Evolutionary conservation across 2,329 filamentous ascomycete genomes (phyloP).

Genomic region (Epichloe elymi): DNA sequence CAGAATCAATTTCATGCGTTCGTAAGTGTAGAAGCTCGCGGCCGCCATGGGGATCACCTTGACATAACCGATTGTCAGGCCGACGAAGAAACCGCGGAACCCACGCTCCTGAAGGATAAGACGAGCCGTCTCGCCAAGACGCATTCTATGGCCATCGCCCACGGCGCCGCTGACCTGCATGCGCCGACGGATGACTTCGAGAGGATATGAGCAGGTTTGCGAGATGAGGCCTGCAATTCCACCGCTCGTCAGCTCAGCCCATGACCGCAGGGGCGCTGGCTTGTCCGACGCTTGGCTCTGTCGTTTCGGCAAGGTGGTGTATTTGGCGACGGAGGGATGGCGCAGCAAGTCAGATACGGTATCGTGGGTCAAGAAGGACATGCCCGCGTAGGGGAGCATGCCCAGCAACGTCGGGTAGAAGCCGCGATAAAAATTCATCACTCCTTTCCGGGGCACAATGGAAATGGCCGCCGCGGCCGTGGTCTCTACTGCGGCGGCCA

Average conservation of each 20-base stretch:
- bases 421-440: constrained; percentile 89
- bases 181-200: constrained; percentile 80
- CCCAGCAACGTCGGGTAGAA: constrained; percentile 83
- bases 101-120: constrained; percentile 68
- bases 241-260: constrained; percentile 76
- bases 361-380: constrained; percentile 93
- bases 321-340: constrained; percentile 48
- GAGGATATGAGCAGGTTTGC: constrained; percentile 83
- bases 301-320: constrained; percentile 61
- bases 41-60: constrained; percentile 89
- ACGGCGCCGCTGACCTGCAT: constrained; percentile 97
- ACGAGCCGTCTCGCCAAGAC: constrained; percentile 64
- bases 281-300: constrained; percentile 42
- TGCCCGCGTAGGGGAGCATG: constrained; percentile 93
- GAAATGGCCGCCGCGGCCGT: constrained; percentile 25
- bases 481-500: constrained; percentile 15
- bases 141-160: constrained; percentile 69
- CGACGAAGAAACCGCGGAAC: constrained; percentile 75
- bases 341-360: constrained; percentile 76
- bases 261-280: constrained; percentile 61
- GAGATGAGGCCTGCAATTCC: constrained; percentile 79
- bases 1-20: constrained; percentile 48
- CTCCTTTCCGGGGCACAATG: constrained; percentile 48
- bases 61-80: constrained; percentile 84
- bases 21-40: constrained; percentile 52